Evolutionary conservation across 805 yeast species (phyloP).

Genomic region (Candida pseudofarinosa): DNA sequence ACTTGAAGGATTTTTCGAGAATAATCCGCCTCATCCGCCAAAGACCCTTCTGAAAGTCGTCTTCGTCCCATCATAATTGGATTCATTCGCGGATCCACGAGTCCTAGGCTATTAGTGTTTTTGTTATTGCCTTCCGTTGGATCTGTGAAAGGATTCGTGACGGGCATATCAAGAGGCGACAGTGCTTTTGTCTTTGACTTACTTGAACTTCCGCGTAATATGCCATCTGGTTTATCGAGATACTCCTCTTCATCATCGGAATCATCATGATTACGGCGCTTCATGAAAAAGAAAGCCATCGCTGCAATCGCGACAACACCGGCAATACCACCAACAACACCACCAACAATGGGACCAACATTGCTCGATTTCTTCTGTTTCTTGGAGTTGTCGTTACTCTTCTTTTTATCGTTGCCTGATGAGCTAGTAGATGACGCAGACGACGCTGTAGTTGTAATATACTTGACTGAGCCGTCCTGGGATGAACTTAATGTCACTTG

Average conservation of each 20-base stretch:
- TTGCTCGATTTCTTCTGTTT: conserved; percentile 16
- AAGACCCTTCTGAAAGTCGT: conserved; percentile 77
- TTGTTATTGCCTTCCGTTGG: conserved; percentile 40
- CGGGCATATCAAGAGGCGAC: conserved; percentile 33
- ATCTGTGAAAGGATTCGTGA: conserved; percentile 60
- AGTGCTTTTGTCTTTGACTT: conserved; percentile 15
- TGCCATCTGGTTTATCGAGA: conserved; percentile 23
- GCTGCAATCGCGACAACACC: conserved; percentile 23
- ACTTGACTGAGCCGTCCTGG: conserved; percentile 5
- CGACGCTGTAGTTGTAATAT: conserved; percentile 7
- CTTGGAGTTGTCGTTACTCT: conserved; percentile 2
- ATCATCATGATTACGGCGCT: conserved; percentile 21
- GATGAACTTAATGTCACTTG: conserved; percentile 6
- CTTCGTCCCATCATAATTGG: conserved; percentile 80
- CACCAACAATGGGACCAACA: conserved; percentile 40
- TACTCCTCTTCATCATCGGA: conserved; percentile 39
- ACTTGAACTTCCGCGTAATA: conserved; percentile 14
- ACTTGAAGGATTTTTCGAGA: conserved; percentile 69
- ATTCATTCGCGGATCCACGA: conserved; percentile 61
- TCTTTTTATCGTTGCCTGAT: background rate
- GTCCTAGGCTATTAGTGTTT: conserved; percentile 10
- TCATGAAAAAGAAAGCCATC: conserved; percentile 27
- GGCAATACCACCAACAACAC: conserved; percentile 42
- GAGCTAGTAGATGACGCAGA: conserved; percentile 6
- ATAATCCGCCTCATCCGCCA: conserved; percentile 83